Conservation (phyloP, 345 rosid genomes). For the Euphorbia tirucalli region DNA sequence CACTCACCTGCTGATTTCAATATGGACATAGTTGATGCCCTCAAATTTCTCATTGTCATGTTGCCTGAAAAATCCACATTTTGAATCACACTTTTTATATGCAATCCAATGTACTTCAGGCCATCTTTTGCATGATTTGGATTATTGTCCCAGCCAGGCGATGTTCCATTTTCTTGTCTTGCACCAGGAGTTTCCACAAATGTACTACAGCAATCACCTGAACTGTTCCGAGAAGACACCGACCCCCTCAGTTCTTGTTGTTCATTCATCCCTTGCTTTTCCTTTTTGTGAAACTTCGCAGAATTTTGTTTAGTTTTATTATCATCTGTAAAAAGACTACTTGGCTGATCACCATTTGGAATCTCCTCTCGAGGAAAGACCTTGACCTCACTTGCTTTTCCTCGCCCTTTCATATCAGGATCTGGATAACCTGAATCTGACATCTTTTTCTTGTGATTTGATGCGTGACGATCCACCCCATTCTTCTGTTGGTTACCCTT, state of each 20-base stretch:
- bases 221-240: constrained; percentile 28
- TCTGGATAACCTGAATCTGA: constrained; percentile 38
- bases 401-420: constrained; percentile 39
- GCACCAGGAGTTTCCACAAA: constrained; percentile 25
- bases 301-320: constrained; percentile 27
- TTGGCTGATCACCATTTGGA: constrained; percentile 40
- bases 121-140: constrained; percentile 33
- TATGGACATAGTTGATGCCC: constrained; percentile 34
- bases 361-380: constrained; percentile 43
- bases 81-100: constrained; percentile 44
- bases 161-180: constrained; percentile 37
- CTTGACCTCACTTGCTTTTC: constrained; percentile 41
- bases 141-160: constrained; percentile 30
- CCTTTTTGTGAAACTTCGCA: constrained; percentile 29
- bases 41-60: constrained; percentile 41
- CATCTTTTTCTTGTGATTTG: constrained; percentile 48
- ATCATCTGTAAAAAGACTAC: constrained; percentile 31
- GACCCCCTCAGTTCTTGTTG: constrained; percentile 29
- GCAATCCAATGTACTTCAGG: constrained; percentile 41
- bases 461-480: constrained; percentile 53
- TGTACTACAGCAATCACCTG: constrained; percentile 35
- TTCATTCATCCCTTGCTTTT: constrained; percentile 39
- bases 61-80: constrained; percentile 46
- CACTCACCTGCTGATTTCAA: constrained; percentile 45
- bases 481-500: constrained; percentile 76